These are phyloP conservation scores for Teunomyces cretensis DNA, from an alignment of 805 yeast species.

Conservation along the genomic window DNA sequence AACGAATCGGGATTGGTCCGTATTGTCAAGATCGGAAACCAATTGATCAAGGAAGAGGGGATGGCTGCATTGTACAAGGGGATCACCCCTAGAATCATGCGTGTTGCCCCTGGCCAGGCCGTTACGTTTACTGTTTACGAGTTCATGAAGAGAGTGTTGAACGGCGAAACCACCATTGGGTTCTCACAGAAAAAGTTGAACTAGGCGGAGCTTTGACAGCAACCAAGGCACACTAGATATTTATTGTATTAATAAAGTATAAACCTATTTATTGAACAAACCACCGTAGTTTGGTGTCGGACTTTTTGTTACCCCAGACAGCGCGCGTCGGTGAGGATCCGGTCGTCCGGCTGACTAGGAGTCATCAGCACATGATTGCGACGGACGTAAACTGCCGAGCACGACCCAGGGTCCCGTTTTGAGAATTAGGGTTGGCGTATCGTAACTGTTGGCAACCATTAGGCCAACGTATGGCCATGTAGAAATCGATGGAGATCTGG, in stretches of 20 bases:
- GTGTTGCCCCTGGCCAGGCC: constrained; percentile 99
- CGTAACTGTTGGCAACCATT: background rate
- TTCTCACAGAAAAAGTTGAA: constrained; percentile 17
- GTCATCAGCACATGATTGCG: background rate
- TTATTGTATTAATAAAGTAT: background rate
- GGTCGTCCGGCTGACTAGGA: background rate
- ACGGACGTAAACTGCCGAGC: no score
- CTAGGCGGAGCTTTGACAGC: constrained; percentile 5
- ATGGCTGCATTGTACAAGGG: constrained; percentile 76
- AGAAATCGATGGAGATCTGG: no score
- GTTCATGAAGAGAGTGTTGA: constrained; percentile 67
- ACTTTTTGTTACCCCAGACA: background rate
- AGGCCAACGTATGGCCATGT: no score
- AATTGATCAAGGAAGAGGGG: constrained; percentile 87
- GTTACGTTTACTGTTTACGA: constrained; percentile 97
- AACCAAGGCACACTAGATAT: background rate
- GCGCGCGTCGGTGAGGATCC: no score
- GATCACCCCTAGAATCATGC: constrained; percentile 97
- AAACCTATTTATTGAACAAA: background rate
- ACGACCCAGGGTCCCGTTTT: no score
- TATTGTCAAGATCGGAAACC: constrained; percentile 76
- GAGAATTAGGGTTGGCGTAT: background rate
- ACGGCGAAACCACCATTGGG: constrained; percentile 22
- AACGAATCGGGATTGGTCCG: constrained; percentile 71
- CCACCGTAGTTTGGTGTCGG: background rate